phyloP scores from a whole-genome alignment of 1,139 yeast genomes.

The Debaryomyces fabryi region DNA sequence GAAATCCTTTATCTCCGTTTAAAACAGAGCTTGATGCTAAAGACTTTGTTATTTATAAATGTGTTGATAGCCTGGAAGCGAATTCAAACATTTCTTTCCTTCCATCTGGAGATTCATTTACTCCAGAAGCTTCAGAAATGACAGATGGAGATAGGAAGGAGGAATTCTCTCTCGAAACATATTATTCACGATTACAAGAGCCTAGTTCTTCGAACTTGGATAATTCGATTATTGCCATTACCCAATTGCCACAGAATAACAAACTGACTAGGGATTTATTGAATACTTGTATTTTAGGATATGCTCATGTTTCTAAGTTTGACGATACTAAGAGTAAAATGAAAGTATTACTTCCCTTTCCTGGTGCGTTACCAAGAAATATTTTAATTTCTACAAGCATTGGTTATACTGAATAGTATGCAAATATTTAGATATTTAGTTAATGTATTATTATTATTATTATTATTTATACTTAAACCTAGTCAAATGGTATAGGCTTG shows the following conservation, averaged over 20 bases:
- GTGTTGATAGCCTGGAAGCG: constrained; percentile 40
- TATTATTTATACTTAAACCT: constrained; percentile 9
- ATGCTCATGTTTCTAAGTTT: constrained; percentile 51
- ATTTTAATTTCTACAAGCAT: constrained; percentile 32
- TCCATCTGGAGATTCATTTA: constrained; percentile 50
- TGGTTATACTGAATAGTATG: constrained; percentile 32
- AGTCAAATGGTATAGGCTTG: constrained; percentile 77
- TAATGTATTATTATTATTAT: background rate
- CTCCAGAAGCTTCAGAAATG: constrained; percentile 27
- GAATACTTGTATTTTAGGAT: constrained; percentile 68
- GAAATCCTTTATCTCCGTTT: constrained; percentile 73
- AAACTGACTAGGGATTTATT: constrained; percentile 51
- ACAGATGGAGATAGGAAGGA: constrained; percentile 26
- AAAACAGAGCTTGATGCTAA: constrained; percentile 46
- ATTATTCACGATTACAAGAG: constrained; percentile 39
- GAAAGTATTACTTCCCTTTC: constrained; percentile 81
- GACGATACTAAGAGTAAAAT: constrained; percentile 72
- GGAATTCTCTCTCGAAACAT: constrained; percentile 37
- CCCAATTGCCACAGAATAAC: constrained; percentile 62
- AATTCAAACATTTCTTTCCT: constrained; percentile 43
- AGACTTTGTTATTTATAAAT: constrained; percentile 42
- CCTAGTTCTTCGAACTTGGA: constrained; percentile 62
- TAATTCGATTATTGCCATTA: constrained; percentile 72
- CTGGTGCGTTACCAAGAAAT: constrained; percentile 74
- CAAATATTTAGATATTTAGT: constrained; percentile 8